These are phyloP conservation scores for Drechslerella coelobrocha DNA, from an alignment of 2,329 filamentous ascomycete species.

Conservation along the genomic window DNA sequence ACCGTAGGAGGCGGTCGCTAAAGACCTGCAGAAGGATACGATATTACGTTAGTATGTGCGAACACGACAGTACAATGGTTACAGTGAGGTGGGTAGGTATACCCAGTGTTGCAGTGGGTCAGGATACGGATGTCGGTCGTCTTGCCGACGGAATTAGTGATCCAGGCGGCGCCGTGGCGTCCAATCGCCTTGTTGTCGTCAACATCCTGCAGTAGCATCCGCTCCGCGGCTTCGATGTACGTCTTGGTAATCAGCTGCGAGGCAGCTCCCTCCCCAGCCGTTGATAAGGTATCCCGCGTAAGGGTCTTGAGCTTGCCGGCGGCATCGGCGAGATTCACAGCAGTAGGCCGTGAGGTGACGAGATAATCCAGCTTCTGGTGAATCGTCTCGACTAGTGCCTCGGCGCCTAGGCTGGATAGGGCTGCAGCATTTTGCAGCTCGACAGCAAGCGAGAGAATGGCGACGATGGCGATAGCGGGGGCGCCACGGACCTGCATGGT, in stretches of 20 bases:
- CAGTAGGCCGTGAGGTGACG: slow-evolving; percentile 86
- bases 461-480: slow-evolving; percentile 97
- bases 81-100: slow-evolving; percentile 54
- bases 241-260: slow-evolving; percentile 67
- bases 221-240: slow-evolving; percentile 81
- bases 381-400: slow-evolving; percentile 70
- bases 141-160: slow-evolving; percentile 67
- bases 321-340: slow-evolving; percentile 92
- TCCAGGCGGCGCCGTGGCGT: slow-evolving; percentile 80
- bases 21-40: slow-evolving; percentile 65
- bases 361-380: slow-evolving; percentile 81
- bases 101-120: slow-evolving; percentile 98
- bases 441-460: slow-evolving; percentile 83
- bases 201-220: slow-evolving; percentile 85
- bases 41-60: too few species aligned
- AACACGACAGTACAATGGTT: background rate
- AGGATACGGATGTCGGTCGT: slow-evolving; percentile 74
- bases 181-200: slow-evolving; percentile 88
- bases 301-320: slow-evolving; percentile 75
- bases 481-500: slow-evolving; percentile 82
- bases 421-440: slow-evolving; percentile 68
- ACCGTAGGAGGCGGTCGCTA: slow-evolving; percentile 96
- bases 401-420: slow-evolving; percentile 64
- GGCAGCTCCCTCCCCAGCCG: slow-evolving; percentile 57
- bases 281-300: slow-evolving; percentile 61